Percentiles rank a stretch among this genome's conserved stretches.
phyloP scores from a whole-genome alignment of 2,329 filamentous ascomycete species.

The Plectosphaerella plurivora region DNA sequence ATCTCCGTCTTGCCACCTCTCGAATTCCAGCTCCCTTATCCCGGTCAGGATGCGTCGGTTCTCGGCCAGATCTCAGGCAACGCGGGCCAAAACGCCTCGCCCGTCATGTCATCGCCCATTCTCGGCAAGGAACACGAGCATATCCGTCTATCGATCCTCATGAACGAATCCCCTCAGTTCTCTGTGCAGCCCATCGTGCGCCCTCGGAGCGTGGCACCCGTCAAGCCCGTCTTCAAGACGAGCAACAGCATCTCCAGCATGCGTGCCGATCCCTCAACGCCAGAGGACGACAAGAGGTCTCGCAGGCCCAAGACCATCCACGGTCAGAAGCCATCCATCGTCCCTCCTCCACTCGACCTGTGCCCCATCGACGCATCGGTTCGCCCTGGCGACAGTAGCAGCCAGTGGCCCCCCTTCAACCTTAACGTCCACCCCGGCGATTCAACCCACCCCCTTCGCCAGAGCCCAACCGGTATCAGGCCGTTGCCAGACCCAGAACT shows the following conservation, averaged over 20 bases:
- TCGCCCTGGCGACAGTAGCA: background rate
- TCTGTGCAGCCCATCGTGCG: constrained; percentile 4
- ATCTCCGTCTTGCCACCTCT: constrained; percentile 5
- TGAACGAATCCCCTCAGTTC: background rate
- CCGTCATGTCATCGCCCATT: constrained; percentile 3
- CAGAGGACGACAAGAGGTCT: constrained; percentile 6
- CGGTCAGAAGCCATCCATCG: constrained; percentile 3
- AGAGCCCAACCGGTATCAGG: background rate
- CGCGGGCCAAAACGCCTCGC: constrained; percentile 3
- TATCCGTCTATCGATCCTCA: constrained; percentile 4
- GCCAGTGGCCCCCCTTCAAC: background rate
- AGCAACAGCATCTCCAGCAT: constrained; percentile 10
- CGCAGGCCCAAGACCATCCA: constrained; percentile 3
- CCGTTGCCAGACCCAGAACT: constrained; percentile 1
- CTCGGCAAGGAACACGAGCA: constrained; percentile 2
- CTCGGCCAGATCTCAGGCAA: constrained; percentile 4
- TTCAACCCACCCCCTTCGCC: background rate
- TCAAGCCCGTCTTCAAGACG: constrained; percentile 11
- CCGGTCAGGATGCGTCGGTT: background rate
- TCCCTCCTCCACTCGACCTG: constrained; percentile 9
- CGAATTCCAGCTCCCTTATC: background rate
- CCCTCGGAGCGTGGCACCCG: constrained; percentile 10
- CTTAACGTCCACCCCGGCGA: background rate
- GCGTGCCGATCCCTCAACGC: constrained; percentile 9
- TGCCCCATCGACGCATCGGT: constrained; percentile 2